These are phyloP conservation scores for Cadophora gregata DNA, from an alignment of 2,329 filamentous ascomycete genomes.

Conservation along the genomic window DNA sequence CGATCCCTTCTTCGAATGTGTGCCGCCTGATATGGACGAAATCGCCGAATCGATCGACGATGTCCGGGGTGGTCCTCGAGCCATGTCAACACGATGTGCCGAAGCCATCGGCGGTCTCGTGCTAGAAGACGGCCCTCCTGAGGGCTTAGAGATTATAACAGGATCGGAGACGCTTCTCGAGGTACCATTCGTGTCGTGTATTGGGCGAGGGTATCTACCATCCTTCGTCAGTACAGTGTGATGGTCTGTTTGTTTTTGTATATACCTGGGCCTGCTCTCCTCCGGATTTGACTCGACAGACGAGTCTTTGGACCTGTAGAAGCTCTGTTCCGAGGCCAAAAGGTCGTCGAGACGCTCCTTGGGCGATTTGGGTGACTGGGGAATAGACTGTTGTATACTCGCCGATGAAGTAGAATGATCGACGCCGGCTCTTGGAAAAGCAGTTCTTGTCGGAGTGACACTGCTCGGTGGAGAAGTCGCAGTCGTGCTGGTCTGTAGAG, in stretches of 20 bases:
- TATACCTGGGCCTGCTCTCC: conserved; percentile 36
- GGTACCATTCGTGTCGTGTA: conserved; percentile 41
- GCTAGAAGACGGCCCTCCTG: conserved; percentile 33
- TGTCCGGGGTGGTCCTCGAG: conserved; percentile 63
- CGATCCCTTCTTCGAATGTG: conserved; percentile 62
- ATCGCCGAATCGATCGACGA: conserved; percentile 95
- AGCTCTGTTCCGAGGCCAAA: conserved; percentile 44
- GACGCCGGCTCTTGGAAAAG: conserved; percentile 36
- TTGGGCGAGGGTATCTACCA: conserved; percentile 35
- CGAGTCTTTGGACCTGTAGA: conserved; percentile 41
- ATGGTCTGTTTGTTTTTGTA: not conserved
- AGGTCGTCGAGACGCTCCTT: conserved; percentile 46
- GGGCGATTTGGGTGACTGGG: conserved; percentile 41
- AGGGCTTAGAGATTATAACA: conserved; percentile 36
- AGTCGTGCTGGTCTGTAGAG: conserved; percentile 43
- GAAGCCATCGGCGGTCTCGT: conserved; percentile 40
- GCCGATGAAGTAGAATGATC: conserved; percentile 34
- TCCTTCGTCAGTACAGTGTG: conserved; percentile 11
- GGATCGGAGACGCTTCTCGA: conserved; percentile 45
- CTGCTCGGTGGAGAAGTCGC: conserved; percentile 40
- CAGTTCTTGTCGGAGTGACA: conserved; percentile 42
- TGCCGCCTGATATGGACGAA: conserved; percentile 72
- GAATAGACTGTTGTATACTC: conserved; percentile 27
- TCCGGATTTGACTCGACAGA: conserved; percentile 33
- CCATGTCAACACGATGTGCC: conserved; percentile 41